Evolutionary conservation across 75 land plant genomes (phyloP).

Genomic region (Pinus taeda): DNA sequence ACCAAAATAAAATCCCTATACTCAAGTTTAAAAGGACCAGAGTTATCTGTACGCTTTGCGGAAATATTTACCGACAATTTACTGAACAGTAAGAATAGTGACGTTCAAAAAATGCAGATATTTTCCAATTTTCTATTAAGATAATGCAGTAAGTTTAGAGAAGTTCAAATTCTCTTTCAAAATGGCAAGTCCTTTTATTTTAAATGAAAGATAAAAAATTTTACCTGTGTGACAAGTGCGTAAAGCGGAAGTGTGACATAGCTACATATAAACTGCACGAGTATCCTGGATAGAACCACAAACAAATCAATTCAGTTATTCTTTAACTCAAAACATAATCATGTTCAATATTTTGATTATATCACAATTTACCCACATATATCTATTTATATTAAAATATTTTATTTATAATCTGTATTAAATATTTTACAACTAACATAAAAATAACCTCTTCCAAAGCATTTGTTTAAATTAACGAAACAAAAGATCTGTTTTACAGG

Average conservation of each 20-base stretch:
- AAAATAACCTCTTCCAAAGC: no score
- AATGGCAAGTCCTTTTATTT: no score
- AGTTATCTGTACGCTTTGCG: not conserved
- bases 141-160: not conserved
- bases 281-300: not conserved
- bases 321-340: not conserved
- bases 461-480: no score
- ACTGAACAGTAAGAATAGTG: no score
- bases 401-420: no score
- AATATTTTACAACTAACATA: no score
- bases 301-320: not conserved
- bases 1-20: not conserved
- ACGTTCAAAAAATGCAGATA: no score
- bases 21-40: not conserved
- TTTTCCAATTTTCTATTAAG: not conserved
- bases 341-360: no score
- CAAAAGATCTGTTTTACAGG: not conserved
- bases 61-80: not conserved
- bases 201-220: not conserved
- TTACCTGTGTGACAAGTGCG: conserved; percentile 67
- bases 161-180: not conserved
- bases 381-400: no score
- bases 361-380: no score
- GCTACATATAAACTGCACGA: conserved; percentile 56
- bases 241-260: conserved; percentile 69